A percentile compares a stretch with the other conserved stretches of the same genome.
These are phyloP conservation scores for Amesomyces nigricolor DNA, from an alignment of 2,329 filamentous ascomycete genomes.

Conservation along the genomic window DNA sequence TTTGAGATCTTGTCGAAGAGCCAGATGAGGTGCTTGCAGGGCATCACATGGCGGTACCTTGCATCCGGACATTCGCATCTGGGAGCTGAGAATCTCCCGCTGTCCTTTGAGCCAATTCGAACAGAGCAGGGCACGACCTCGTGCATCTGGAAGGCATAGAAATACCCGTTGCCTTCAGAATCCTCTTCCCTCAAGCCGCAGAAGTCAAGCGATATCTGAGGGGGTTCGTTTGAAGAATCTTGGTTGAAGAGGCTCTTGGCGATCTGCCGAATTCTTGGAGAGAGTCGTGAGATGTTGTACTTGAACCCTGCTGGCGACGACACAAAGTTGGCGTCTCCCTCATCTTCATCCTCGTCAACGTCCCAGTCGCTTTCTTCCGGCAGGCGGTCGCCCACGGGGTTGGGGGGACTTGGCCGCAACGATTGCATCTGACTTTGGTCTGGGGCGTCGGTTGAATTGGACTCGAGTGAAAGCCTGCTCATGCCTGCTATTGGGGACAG, in stretches of 20 bases:
- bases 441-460: constrained; percentile 35
- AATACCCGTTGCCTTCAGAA: constrained; percentile 33
- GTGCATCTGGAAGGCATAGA: constrained; percentile 52
- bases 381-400: constrained; percentile 4
- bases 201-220: constrained; percentile 45
- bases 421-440: constrained; percentile 29
- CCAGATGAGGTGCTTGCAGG: constrained; percentile 50
- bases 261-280: constrained; percentile 33
- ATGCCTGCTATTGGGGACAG: constrained; percentile 32
- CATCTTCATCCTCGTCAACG: constrained; percentile 30
- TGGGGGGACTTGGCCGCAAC: constrained; percentile 7
- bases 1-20: constrained; percentile 48
- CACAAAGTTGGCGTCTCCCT: constrained; percentile 27
- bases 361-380: constrained; percentile 25
- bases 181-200: constrained; percentile 38
- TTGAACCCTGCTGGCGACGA: constrained; percentile 37
- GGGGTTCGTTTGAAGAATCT: constrained; percentile 34
- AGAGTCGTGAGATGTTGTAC: constrained; percentile 39
- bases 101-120: constrained; percentile 40
- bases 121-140: constrained; percentile 49
- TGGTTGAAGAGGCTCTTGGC: constrained; percentile 41
- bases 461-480: constrained; percentile 38
- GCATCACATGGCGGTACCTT: constrained; percentile 23
- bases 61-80: constrained; percentile 42
- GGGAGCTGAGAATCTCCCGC: constrained; percentile 35